Percentiles rank a stretch among this genome's conserved stretches.
Evolutionary conservation across 495 filamentous ascomycete species (phyloP).

Genomic region (Recurvomyces mirabilis): DNA sequence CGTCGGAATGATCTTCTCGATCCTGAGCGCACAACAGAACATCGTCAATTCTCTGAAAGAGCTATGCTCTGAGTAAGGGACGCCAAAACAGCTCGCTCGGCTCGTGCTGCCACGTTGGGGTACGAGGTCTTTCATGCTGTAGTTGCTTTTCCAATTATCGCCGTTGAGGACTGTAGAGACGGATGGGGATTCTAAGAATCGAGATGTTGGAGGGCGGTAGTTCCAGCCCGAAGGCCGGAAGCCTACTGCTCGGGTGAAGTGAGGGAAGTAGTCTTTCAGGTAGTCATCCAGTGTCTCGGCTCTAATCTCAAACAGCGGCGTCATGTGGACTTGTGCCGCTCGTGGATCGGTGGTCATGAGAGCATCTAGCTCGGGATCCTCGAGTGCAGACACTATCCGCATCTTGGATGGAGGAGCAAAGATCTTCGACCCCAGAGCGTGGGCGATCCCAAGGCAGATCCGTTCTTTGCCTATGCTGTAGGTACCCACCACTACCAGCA

Average conservation of each 20-base stretch:
- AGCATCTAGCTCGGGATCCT: constrained; percentile 67
- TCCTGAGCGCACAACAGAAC: constrained; percentile 78
- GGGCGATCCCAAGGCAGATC: constrained; percentile 83
- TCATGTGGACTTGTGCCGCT: constrained; percentile 95
- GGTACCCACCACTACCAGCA: constrained; percentile 89
- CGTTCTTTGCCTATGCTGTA: constrained; percentile 98
- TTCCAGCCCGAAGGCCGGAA: constrained; percentile 90
- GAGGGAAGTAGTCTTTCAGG: constrained; percentile 58
- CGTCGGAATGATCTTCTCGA: constrained; percentile 83
- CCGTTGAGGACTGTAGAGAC: constrained; percentile 62
- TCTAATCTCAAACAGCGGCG: constrained; percentile 80
- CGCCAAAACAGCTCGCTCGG: constrained; percentile 71
- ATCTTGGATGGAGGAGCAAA: constrained; percentile 75
- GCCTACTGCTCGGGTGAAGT: constrained; percentile 78
- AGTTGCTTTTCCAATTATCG: constrained; percentile 60
- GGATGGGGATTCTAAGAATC: constrained; percentile 51
- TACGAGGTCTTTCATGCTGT: constrained; percentile 50
- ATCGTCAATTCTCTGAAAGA: constrained; percentile 87
- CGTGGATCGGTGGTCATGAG: constrained; percentile 67
- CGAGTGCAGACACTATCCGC: constrained; percentile 69
- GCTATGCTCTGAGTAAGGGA: constrained; percentile 92
- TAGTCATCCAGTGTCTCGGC: constrained; percentile 83
- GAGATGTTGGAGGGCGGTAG: constrained; percentile 58
- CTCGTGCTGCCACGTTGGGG: constrained; percentile 69
- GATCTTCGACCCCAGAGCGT: constrained; percentile 79